Evolutionary conservation across 1,139 yeast genomes (phyloP), one percentile per base, ranked within the genome.

Genomic region (Yarrowia galli): DNA sequence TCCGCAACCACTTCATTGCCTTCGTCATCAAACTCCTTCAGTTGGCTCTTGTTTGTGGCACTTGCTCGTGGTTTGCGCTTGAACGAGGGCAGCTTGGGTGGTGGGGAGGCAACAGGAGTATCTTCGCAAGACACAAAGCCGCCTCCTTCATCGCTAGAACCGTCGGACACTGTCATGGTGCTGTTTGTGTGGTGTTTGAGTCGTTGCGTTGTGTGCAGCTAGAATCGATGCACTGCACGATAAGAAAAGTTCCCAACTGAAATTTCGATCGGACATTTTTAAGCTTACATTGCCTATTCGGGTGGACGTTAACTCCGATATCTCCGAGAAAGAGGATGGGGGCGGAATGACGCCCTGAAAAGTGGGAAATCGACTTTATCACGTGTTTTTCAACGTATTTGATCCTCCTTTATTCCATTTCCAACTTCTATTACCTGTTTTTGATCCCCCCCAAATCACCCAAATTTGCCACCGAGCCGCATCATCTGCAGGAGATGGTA

Each of bases 21-120:
- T 28, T 51, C 68, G 28, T 54, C 67, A 43, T 65, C 45, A 38
- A 56, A 58, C 53, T 64, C 67, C 20, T 23, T 38, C 61, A 63
- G 25, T 40, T 25, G 36, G 42, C 60, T 42, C 32, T 58, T 36
- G 16, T 22, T 16, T 1, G 35, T 32, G 0, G 36, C 28, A 23
- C 32, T 15, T 36, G 35, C 49, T 18, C 40, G 18, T 13, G 40
- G 35, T 16, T 58, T 43, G 3, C 61, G 36, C 51, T 43, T 58
- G 51, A 58, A 58, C 9, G 48, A 23, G 9, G 64, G 64, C 20
- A 58, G 42, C 20, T 58, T 58, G 4, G n/a, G n/a, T n/a, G n/a
- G n/a, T n/a, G n/a, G n/a, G n/a, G n/a, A n/a, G n/a, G n/a, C n/a
- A n/a, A 23, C 32, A 1, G 49, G 36, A 28, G 16, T n/a, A n/a